Evolutionary conservation across 1,139 yeast genomes (phyloP).

Genomic region (Zygotorulaspora mrakii): DNA sequence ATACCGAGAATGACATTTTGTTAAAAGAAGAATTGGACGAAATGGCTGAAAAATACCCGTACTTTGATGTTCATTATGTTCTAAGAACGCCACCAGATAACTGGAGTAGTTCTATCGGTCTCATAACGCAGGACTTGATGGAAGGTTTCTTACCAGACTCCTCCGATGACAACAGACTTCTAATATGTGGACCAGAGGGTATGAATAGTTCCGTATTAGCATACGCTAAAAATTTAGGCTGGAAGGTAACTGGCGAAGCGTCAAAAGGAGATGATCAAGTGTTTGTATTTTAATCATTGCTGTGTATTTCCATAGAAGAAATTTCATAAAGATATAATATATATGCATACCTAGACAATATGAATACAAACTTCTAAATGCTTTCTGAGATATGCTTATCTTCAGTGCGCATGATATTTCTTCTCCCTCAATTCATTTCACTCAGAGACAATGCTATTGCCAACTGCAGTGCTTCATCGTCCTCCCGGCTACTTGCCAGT

Average conservation of each 20-base stretch:
- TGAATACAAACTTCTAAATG: too few species aligned
- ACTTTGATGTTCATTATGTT: constrained; percentile 51
- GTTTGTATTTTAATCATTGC: constrained; percentile 35
- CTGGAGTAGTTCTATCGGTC: constrained; percentile 62
- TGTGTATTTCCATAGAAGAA: background rate
- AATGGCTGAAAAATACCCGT: constrained; percentile 57
- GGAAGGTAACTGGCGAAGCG: constrained; percentile 50
- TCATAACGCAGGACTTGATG: constrained; percentile 55
- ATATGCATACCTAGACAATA: background rate
- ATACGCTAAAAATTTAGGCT: constrained; percentile 56
- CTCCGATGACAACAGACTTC: constrained; percentile 47
- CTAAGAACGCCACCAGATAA: constrained; percentile 39
- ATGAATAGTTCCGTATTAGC: constrained; percentile 54
- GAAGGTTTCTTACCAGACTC: constrained; percentile 50
- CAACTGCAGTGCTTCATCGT: constrained; percentile 33
- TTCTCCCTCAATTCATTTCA: constrained; percentile 28
- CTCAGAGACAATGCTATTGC: constrained; percentile 37
- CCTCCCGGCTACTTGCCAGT: constrained; percentile 12
- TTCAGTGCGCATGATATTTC: too few species aligned
- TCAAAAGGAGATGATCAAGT: constrained; percentile 61
- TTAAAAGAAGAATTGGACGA: constrained; percentile 68
- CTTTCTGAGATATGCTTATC: too few species aligned
- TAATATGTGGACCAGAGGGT: constrained; percentile 74
- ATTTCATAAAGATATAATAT: constrained; percentile 1
- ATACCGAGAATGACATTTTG: constrained; percentile 67